Base-by-base conservation (phyloP, 2,329 filamentous ascomycete species). In the Elsinoe australis region DNA sequence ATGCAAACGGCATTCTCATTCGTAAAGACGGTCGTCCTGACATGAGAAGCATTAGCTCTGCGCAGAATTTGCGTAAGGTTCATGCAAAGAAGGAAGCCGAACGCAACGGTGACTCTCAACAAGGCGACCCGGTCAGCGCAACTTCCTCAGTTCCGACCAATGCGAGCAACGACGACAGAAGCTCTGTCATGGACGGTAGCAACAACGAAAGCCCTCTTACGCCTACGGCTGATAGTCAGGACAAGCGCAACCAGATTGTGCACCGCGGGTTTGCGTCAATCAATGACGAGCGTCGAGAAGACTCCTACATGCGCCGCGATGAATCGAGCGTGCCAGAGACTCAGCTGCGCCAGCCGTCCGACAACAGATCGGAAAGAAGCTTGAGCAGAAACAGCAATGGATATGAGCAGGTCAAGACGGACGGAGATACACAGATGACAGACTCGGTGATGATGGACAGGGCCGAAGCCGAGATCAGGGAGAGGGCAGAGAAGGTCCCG, bases 11-110 rank as follows among this genome's bases (percentile, higher is more conserved):
- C 0, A 61, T 74, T 14, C 57, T 74, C 22, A 73, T 74, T 49
- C 64, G 71, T 33, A 74, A 74, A 53, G 71, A 74, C 49, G 71
- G 71, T 4, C 59, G 68, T 8, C 71, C 71, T 4, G 71, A 74
- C 50, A 73, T 72, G 69, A 67, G 71, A 8, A 71, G 67, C 22
- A 69, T 73, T n/a, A 71, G 68, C 52, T 71, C 68, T 9, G 71
- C 71, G n/a, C 70, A 71, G 39, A 74, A 74, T 51, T 56, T 74
- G 10, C 65, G 71, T 31, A 73, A 73, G 53, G 71, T 73, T 3
- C 71, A 73, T 54, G 70, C 70, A 18, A 66, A 69, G 50, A 73
- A 72, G 48, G 71, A 73, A 47, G 62, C 62, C 2, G 62, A 64
- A 50, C 57, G 61, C 10, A 57, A 56, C 14, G 60, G 59, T 3